Percentiles rank a stretch among this genome's conserved stretches.
phyloP scores from a whole-genome alignment of 2,329 filamentous ascomycete species.

The Sporothrix pseudoabietina region DNA sequence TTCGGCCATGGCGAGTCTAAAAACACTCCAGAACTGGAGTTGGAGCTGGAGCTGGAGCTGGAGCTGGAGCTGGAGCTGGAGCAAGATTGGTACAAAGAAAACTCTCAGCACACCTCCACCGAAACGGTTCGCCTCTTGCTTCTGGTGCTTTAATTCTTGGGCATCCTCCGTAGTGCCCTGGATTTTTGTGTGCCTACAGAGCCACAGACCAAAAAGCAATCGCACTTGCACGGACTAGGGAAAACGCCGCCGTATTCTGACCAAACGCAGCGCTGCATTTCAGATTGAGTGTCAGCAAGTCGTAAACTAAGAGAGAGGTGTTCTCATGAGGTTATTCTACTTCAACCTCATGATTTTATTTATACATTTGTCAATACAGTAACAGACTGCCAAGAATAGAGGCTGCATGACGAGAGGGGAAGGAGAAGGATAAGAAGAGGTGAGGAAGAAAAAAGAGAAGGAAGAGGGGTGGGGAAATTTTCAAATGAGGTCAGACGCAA shows the following conservation, averaged over 20 bases:
- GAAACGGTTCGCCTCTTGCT: slow-evolving; percentile 9
- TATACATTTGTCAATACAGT: no score
- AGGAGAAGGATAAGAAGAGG: background rate
- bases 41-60: no score
- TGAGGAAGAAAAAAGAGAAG: background rate
- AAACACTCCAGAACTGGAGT: background rate
- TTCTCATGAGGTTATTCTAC: no score
- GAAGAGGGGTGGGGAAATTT: background rate
- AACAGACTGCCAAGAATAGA: background rate
- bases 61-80: no score
- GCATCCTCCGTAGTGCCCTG: background rate
- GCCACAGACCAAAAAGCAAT: background rate
- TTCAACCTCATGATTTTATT: no score
- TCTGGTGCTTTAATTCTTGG: background rate
- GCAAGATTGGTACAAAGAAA: background rate
- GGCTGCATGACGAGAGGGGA: background rate
- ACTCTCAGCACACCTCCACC: background rate
- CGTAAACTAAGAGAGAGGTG: background rate
- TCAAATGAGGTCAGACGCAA: background rate
- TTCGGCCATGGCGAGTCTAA: background rate
- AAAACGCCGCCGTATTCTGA: slow-evolving; percentile 1
- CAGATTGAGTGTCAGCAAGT: background rate
- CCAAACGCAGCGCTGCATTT: background rate
- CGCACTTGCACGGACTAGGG: background rate
- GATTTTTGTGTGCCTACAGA: background rate